Evolutionary conservation across 2,329 filamentous ascomycete genomes (phyloP), one percentile per base, ranked within the genome.

Genomic region (Monilinia vaccinii-corymbosi): DNA sequence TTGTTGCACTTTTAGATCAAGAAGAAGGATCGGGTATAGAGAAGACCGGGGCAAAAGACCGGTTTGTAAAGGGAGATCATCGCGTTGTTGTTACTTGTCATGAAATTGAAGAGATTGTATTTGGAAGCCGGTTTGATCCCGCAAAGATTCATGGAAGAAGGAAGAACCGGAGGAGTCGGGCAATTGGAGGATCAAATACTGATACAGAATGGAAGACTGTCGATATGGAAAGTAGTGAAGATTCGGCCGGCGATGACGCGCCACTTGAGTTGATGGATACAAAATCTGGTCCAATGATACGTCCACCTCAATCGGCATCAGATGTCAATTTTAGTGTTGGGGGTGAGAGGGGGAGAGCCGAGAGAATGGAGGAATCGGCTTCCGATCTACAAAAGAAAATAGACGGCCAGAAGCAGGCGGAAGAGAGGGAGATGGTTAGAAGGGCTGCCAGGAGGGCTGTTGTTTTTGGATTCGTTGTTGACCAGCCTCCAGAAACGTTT

Each of bases 271-370:
- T n/a, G 18, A 8, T 60, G 34, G 23, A 52, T 16, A 46, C 42
- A 7, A 40, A 32, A 7, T 40, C 16, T 1, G 60, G 60, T 31
- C 57, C 55, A 18, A 57, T 44, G n/a, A 62, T 59, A 25, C 52
- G 60, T 28, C 61, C 49, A 18, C 42, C 56, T 14, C 63, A 63
- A 44, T 49, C 60, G 4, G 40, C 44, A 34, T 60, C 60, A 14
- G 47, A 62, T 21, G 78, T 83, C 62, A 83, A 84, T 55, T 79
- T 78, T 47, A 81, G 79, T 60, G 75, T 82, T 0, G 76, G 80
- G 21, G 81, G 81, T 1, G 81, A 83, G 64, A 81, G 80, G 60
- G 79, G 81, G 0, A 71, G 75, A 62, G 78, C 78, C 6, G 81
- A 83, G 68, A 74, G 76, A n/a, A 72, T 75, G 8, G 72, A 75